Base-by-base conservation (phyloP, 164 flowering plant genomes). In the Litsea cubeba region DNA sequence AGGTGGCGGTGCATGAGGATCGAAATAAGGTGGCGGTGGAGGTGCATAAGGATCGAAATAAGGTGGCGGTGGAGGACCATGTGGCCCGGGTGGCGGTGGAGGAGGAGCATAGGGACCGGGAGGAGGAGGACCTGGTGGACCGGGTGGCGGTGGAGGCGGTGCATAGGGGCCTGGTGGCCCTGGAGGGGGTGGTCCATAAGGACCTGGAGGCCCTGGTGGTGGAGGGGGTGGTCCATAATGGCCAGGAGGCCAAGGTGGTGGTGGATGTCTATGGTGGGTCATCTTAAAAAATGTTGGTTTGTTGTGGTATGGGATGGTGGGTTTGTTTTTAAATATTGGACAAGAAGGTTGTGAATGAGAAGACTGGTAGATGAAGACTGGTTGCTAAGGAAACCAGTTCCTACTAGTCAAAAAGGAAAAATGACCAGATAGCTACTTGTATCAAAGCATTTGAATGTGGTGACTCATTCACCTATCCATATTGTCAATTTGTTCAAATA, bases 121-220 rank as follows among this genome's bases (percentile, higher is more conserved):
- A 7, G 71, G 54, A 10, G 51, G 25, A 12, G 71, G 71, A 68
- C 20, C 54, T 3, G 57, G 71, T 8, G 54, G 71, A 10, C 71
- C 71, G 3, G 57, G 71, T 11, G 54, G 71, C 7, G 25, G 26
- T 40, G 54, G 71, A 8, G 11, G 11, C 10, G 57, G 54, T 0
- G 24, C 71, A 40, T 68, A 68, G 4, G 71, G 71, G 14, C 54
- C 54, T 12, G 71, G 71, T 35, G 54, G 71, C 25, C 71, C 24
- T 7, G 71, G 71, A 7, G 71, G 71, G 18, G 71, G 71, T 30
- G 69, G 69, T 25, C 0, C 22, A 65, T 12, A 15, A 11, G 8
- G 46, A 8, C 10, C 10, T 40, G 46, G 69, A 65, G 69, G 69
- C 46, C 69, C 20, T 26, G 49, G 69, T 17, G 68, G 68, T 28